Conservation (phyloP, 176 grass and related monocot species). For the Oryza australiensis region DNA sequence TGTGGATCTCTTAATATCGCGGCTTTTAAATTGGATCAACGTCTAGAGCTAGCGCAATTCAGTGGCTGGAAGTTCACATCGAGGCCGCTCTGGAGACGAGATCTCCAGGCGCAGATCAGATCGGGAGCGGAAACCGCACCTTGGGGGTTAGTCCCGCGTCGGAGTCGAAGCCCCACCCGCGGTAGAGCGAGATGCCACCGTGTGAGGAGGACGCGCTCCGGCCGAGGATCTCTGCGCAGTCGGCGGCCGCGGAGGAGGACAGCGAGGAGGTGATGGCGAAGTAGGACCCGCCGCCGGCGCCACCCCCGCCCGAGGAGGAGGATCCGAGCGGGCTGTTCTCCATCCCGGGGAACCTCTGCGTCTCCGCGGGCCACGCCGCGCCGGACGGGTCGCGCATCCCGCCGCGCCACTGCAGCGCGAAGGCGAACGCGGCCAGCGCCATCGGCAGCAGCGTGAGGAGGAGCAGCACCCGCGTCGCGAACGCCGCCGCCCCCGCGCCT, state of each 20-base stretch:
- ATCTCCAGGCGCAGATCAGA: slow-evolving; percentile 19
- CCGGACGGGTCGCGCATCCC: slow-evolving; percentile 72
- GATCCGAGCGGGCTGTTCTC: slow-evolving; percentile 78
- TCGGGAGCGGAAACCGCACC: slow-evolving; percentile 40
- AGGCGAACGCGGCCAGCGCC: slow-evolving; percentile 87
- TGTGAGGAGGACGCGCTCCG: slow-evolving; percentile 55
- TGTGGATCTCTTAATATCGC: neutral
- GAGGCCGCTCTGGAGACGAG: neutral
- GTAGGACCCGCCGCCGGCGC: slow-evolving; percentile 33
- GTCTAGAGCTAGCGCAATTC: neutral
- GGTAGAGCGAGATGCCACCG: slow-evolving; percentile 80
- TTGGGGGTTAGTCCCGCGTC: slow-evolving; percentile 61
- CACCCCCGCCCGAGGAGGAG: slow-evolving; percentile 36
- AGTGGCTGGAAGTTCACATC: slow-evolving; percentile 27
- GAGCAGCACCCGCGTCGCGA: slow-evolving; percentile 68
- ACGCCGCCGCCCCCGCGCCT: slow-evolving; percentile 37
- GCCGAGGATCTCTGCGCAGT: slow-evolving; percentile 90
- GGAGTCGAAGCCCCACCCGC: slow-evolving; percentile 81
- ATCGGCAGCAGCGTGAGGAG: slow-evolving; percentile 91
- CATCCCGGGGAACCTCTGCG: slow-evolving; percentile 87
- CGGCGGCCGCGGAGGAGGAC: slow-evolving; percentile 52
- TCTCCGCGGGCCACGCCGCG: slow-evolving; percentile 76
- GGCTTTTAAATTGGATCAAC: neutral
- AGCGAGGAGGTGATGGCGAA: slow-evolving; percentile 45
- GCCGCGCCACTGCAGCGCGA: slow-evolving; percentile 96